Base-by-base conservation (phyloP, 176 grass and related monocot species). In the Carex kokanica region DNA sequence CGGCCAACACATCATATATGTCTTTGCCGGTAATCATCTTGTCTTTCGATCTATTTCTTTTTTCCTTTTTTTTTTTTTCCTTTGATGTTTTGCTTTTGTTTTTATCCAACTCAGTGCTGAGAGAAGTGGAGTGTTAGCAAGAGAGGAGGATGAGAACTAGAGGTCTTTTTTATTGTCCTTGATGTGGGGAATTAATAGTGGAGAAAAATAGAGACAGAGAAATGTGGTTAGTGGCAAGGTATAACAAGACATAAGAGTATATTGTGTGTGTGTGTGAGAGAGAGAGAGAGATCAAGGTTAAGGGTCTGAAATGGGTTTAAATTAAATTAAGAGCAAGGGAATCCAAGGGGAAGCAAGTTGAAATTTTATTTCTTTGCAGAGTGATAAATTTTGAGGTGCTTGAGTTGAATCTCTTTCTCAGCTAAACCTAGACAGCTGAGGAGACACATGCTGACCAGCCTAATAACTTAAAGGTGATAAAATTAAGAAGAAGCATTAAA, bases 1-100 rank as follows among this genome's bases (percentile, higher is more conserved):
- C 96, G 53, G 96, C 87, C 4, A 99, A 87, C 21, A 99, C 96
- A 29, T 99, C 93, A 72, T 99, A 99, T 87, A 99, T 93, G 80
- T 99, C 96, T 64, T 91, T 92, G 23, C 93, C 89, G 60, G 88
- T 92, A 85, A 99, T 99, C 96, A 99, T 99, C 52, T 64, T 61
- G 65, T 15, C 64, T 29, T 63, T 8, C 0, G 5, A 1, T 10
- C 36, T 38, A 38, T 38, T 38, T 38, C 4, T 38, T 38, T 31
- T 49, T 21, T 60, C 10, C 6, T 17, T 1, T 12, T 3, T 49
- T 31, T 31, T 45, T n/a, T 5, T 29, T 3, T 11, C 2, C 40
- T 20, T 20, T 57, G 27, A 24, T 23, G 17, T 1, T 40, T 13
- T 47, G 36, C 13, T 79, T 13, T 51, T 47, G 45, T 23, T 79